Conservation (phyloP, 1,284 basidiomycete genomes). For the Wallemia mellicola region DNA sequence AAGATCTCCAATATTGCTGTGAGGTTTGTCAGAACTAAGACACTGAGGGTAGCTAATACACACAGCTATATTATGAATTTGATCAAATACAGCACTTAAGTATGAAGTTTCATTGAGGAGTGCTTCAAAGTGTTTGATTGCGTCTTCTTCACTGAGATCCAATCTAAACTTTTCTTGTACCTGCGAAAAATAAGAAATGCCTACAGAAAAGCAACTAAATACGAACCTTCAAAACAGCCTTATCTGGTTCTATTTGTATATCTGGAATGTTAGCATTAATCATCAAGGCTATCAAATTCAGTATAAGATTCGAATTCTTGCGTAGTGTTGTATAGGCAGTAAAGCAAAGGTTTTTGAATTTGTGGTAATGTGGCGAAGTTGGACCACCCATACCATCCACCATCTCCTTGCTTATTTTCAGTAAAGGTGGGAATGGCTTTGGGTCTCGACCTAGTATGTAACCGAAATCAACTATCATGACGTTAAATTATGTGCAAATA, state of each 20-base stretch:
- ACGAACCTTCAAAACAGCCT: conserved; percentile 24
- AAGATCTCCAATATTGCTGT: no score
- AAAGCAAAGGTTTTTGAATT: conserved; percentile 86
- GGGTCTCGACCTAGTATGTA: conserved; percentile 95
- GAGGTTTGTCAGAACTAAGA: no score
- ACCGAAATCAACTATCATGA: conserved; percentile 61
- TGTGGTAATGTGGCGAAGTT: conserved; percentile 63
- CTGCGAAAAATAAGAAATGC: conserved; percentile 25
- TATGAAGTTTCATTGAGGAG: conserved; percentile 84
- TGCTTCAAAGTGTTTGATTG: conserved; percentile 84
- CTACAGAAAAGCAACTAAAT: neutral
- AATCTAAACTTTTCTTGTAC: conserved; percentile 91
- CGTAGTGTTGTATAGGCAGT: conserved; percentile 84
- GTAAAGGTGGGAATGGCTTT: conserved; percentile 87
- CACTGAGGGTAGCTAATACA: neutral
- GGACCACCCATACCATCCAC: conserved; percentile 96
- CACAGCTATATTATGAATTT: conserved; percentile 34
- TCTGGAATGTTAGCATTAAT: conserved; percentile 93
- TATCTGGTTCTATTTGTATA: conserved; percentile 45
- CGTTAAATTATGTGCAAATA: neutral
- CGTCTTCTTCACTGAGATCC: conserved; percentile 78
- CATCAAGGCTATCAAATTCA: conserved; percentile 91
- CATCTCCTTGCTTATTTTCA: conserved; percentile 99
- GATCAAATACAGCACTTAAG: conserved; percentile 67
- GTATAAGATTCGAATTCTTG: conserved; percentile 89